These are phyloP conservation scores for Stevia rebaudiana DNA, from an alignment of 140 eudicot species.

Conservation along the genomic window DNA sequence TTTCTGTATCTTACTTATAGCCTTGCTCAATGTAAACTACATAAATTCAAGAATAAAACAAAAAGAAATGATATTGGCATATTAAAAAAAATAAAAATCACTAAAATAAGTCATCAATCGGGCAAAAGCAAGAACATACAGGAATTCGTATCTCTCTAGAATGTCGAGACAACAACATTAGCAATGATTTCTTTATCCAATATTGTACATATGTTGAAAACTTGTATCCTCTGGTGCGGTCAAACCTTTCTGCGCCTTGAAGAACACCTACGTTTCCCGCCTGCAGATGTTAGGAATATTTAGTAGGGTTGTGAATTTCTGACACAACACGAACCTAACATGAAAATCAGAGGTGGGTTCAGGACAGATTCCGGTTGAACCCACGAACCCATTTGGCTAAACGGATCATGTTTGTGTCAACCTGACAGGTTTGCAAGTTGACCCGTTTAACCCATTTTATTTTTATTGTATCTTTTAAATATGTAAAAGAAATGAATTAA, in stretches of 20 bases:
- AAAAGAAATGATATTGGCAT: not conserved
- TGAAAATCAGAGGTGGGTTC: too few relatives aligned
- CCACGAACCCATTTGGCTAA: too few relatives aligned
- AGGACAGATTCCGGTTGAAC: too few relatives aligned
- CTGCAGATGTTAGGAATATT: constrained; percentile 32
- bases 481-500: too few relatives aligned
- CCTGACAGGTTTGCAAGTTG: too few relatives aligned
- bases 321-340: too few relatives aligned
- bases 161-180: constrained; percentile 53
- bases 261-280: constrained; percentile 82
- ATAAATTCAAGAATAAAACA: not conserved
- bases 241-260: constrained; percentile 92
- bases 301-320: not conserved
- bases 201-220: constrained; percentile 90
- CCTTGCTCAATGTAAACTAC: constrained; percentile 64
- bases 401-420: too few relatives aligned
- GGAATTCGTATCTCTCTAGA: constrained; percentile 83
- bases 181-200: constrained; percentile 77
- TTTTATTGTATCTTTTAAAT: too few relatives aligned
- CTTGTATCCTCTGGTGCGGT: constrained; percentile 68
- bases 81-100: not conserved
- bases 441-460: too few relatives aligned
- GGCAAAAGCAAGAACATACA: constrained; percentile 34
- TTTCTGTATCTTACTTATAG: constrained; percentile 59
- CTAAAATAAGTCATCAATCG: not conserved